Conservation (phyloP, 2,329 filamentous ascomycete species). For the Cladosporium sp. region DNA sequence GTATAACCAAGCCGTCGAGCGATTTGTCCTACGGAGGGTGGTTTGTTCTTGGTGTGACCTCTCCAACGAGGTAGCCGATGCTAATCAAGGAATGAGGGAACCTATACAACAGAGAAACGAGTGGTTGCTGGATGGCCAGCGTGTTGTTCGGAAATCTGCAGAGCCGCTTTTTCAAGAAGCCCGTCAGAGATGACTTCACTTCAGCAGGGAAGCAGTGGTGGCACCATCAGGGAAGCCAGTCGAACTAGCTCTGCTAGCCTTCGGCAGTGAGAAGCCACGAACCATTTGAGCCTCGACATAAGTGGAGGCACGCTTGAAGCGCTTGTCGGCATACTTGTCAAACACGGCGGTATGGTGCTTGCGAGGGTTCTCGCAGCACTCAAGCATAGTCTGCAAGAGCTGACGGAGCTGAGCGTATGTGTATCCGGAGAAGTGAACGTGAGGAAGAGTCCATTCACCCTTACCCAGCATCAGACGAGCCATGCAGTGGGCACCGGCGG, state of each 20-base stretch:
- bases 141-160: background rate
- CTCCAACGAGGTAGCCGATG: slow-evolving; percentile 5
- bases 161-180: background rate
- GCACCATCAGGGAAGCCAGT: background rate
- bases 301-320: slow-evolving; percentile 77
- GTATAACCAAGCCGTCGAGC: slow-evolving; percentile 11
- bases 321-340: slow-evolving; percentile 85
- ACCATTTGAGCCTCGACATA: slow-evolving; percentile 73
- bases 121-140: background rate
- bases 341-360: slow-evolving; percentile 83
- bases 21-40: slow-evolving; percentile 11
- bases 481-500: slow-evolving; percentile 88
- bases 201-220: background rate
- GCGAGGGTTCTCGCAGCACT: slow-evolving; percentile 77
- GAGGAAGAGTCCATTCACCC: slow-evolving; percentile 77
- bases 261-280: slow-evolving; percentile 5
- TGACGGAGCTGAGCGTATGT: slow-evolving; percentile 78
- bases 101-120: slow-evolving; percentile 2
- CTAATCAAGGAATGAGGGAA: background rate
- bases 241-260: background rate
- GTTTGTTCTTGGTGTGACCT: background rate
- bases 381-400: slow-evolving; percentile 71
- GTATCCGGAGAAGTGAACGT: slow-evolving; percentile 92
- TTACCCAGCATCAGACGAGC: slow-evolving; percentile 84
- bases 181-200: background rate